phyloP scores from a whole-genome alignment of 129 eudicot species.

The Artemisia tridentata region DNA sequence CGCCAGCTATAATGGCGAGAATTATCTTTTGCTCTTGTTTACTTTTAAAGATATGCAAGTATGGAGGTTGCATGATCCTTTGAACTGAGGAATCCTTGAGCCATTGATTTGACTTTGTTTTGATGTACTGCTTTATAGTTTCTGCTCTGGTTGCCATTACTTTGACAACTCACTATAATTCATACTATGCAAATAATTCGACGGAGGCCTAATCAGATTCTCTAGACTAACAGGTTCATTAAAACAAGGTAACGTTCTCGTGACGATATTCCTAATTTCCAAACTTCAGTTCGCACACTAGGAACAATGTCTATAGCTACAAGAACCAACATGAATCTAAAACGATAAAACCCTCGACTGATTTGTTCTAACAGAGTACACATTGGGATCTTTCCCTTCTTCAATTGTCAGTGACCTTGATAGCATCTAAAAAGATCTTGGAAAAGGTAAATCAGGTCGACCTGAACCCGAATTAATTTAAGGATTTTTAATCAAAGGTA shows the following conservation, averaged over 20 bases:
- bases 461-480: too few species aligned
- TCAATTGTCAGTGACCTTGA: slow-evolving; percentile 53
- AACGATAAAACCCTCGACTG: slow-evolving; percentile 51
- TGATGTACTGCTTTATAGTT: too few species aligned
- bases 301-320: slow-evolving; percentile 50
- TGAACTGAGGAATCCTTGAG: too few species aligned
- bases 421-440: slow-evolving; percentile 22
- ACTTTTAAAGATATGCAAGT: too few species aligned
- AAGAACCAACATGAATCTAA: slow-evolving; percentile 52
- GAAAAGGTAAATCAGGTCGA: too few species aligned
- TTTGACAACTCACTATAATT: slow-evolving; percentile 60
- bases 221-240: slow-evolving; percentile 44
- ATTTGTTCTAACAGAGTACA: slow-evolving; percentile 16
- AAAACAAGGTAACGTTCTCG: slow-evolving; percentile 45
- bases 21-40: too few species aligned
- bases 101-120: too few species aligned
- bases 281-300: slow-evolving; percentile 37
- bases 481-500: too few species aligned
- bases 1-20: too few species aligned
- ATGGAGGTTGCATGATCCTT: too few species aligned
- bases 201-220: slow-evolving; percentile 58
- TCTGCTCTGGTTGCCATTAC: too few species aligned
- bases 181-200: slow-evolving; percentile 52
- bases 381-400: slow-evolving; percentile 55
- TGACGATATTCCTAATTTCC: slow-evolving; percentile 34